A percentile compares a stretch with the other conserved stretches of the same genome.
Evolutionary conservation across 768 basidiomycete species (phyloP).

Genomic region (Suillus ampliporus): DNA sequence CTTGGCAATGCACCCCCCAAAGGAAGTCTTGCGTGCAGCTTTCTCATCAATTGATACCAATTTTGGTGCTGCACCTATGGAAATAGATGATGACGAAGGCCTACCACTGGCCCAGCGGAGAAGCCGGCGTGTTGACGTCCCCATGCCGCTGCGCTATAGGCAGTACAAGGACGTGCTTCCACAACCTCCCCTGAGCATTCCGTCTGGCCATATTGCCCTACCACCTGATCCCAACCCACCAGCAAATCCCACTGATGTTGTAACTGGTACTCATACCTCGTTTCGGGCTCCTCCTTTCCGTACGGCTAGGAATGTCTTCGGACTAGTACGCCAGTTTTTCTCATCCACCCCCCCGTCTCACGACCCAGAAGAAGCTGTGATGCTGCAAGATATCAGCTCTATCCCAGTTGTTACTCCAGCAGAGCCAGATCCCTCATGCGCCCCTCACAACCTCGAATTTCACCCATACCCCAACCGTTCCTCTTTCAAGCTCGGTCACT

Average conservation of each 20-base stretch:
- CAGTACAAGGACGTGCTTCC: slow-evolving; percentile 8
- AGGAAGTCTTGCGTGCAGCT: background rate
- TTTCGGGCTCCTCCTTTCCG: background rate
- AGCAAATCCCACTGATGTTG: background rate
- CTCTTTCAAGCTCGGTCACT: no score
- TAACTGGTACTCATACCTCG: background rate
- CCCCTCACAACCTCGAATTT: no score
- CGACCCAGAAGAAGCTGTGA: slow-evolving; percentile 7
- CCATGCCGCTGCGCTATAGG: slow-evolving; percentile 10
- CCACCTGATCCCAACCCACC: background rate
- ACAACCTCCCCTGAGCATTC: background rate
- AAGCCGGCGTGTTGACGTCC: background rate
- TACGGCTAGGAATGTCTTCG: slow-evolving; percentile 9
- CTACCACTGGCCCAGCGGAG: slow-evolving; percentile 8
- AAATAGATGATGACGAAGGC: background rate
- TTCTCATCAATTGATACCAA: background rate
- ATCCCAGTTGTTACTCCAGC: slow-evolving; percentile 2
- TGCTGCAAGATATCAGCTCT: slow-evolving; percentile 16
- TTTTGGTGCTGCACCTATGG: background rate
- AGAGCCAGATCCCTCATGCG: slow-evolving; percentile 3
- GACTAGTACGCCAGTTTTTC: slow-evolving; percentile 7
- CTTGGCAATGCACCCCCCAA: background rate
- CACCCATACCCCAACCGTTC: no score
- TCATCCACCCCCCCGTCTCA: slow-evolving; percentile 6
- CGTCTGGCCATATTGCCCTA: background rate